A percentile compares a stretch with the other conserved stretches of the same genome.
Conservation (phyloP, 2,329 filamentous ascomycete species). For the Leptosphaerulina australis region DNA sequence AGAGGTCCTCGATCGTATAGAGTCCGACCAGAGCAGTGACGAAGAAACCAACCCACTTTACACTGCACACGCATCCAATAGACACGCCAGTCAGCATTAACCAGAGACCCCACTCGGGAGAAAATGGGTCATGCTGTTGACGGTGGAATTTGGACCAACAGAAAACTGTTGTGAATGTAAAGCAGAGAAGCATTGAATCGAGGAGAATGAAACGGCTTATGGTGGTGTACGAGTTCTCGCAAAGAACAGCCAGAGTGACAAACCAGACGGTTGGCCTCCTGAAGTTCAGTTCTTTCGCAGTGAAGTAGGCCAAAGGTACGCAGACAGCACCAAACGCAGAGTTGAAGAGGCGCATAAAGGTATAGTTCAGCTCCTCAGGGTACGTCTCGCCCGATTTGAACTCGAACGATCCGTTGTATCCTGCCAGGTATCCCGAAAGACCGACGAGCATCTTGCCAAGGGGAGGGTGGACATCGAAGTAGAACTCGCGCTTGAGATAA, state of each 20-base stretch:
- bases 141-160: conserved; percentile 98
- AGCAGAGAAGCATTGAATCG: conserved; percentile 98
- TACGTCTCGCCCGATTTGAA: conserved; percentile 99
- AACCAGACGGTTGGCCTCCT: conserved; percentile 89
- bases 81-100: conserved; percentile 90
- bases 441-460: conserved; percentile 98
- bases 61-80: conserved; percentile 97
- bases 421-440: conserved; percentile 91
- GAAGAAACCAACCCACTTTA: conserved; percentile 98
- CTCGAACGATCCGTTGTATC: conserved; percentile 98
- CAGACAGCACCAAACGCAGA: conserved; percentile 91
- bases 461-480: conserved; percentile 96
- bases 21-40: conserved; percentile 92
- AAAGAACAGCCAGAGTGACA: conserved; percentile 94
- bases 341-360: conserved; percentile 98
- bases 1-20: conserved; percentile 95
- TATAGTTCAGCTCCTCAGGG: conserved; percentile 91
- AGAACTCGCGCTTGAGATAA: conserved; percentile 99
- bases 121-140: conserved; percentile 83
- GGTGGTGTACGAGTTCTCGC: conserved; percentile 98
- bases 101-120: conserved; percentile 92
- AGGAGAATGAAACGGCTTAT: conserved; percentile 98
- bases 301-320: conserved; percentile 93
- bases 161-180: conserved; percentile 95
- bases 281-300: conserved; percentile 87